Evolutionary conservation across 345 rosid genomes (phyloP).

Genomic region (Durio zibethinus): DNA sequence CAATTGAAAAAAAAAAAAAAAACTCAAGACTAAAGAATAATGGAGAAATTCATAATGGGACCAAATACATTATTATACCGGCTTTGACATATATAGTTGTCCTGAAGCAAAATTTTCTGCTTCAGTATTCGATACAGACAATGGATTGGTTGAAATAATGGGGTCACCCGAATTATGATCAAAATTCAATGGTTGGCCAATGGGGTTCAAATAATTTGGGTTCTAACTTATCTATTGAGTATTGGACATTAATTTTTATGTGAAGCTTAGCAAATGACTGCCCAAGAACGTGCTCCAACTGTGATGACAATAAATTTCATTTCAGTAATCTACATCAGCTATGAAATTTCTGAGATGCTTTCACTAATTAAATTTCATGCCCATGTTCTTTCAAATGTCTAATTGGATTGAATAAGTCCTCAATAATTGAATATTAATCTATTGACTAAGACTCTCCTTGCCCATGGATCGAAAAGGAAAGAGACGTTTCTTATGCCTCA

Average conservation of each 20-base stretch:
- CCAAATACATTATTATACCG: background rate
- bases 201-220: background rate
- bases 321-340: constrained; percentile 3
- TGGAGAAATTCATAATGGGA: background rate
- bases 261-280: background rate
- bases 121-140: background rate
- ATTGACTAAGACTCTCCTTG: background rate
- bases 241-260: background rate
- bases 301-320: background rate
- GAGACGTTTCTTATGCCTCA: background rate
- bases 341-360: background rate
- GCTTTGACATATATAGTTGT: background rate
- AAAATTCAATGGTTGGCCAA: background rate
- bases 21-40: background rate
- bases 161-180: background rate
- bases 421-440: constrained; percentile 4
- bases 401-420: constrained; percentile 1
- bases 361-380: constrained; percentile 5
- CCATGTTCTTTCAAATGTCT: constrained; percentile 3
- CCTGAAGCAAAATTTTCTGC: background rate
- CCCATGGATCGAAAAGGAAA: background rate
- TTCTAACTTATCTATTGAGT: background rate
- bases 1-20: too few species aligned
- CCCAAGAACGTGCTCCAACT: background rate
- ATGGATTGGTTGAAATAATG: background rate